A percentile compares a stretch with the other conserved stretches of the same genome.
Evolutionary conservation across 257 asterid species (phyloP).

Genomic region (Capsicum rhomboideum): DNA sequence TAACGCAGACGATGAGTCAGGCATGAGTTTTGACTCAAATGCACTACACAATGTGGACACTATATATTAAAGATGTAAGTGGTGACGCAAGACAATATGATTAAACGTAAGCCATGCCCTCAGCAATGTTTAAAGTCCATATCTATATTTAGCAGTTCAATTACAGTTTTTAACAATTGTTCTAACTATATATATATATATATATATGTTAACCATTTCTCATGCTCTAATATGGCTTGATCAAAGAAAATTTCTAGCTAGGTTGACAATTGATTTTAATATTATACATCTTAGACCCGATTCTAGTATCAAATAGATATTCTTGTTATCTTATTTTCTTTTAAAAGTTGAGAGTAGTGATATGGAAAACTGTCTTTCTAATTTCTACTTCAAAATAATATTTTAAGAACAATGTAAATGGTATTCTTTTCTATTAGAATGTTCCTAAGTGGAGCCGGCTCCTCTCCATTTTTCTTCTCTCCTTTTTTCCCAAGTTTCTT

Average conservation of each 20-base stretch:
- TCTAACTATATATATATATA: background rate
- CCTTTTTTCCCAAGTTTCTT: no score
- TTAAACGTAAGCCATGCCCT: no score
- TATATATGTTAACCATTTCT: background rate
- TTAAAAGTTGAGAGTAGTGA: background rate
- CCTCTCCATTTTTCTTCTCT: no score
- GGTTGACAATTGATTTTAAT: background rate
- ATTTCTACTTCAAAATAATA: background rate
- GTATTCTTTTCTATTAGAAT: background rate
- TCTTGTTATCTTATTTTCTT: background rate
- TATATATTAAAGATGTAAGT: no score
- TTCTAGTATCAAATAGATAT: background rate
- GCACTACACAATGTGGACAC: no score
- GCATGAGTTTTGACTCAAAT: no score
- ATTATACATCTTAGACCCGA: background rate
- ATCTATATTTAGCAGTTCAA: no score
- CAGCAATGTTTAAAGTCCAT: no score
- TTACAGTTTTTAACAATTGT: no score
- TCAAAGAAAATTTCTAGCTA: background rate
- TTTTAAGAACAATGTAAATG: background rate
- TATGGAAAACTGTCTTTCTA: background rate
- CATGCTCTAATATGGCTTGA: background rate
- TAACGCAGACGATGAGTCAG: no score
- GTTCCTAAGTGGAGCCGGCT: no score
- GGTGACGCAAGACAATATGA: no score